Percentiles rank a stretch among this genome's conserved stretches.
phyloP scores from a whole-genome alignment of 352 stramenopile genomes.

The Phytophthora syringae region DNA sequence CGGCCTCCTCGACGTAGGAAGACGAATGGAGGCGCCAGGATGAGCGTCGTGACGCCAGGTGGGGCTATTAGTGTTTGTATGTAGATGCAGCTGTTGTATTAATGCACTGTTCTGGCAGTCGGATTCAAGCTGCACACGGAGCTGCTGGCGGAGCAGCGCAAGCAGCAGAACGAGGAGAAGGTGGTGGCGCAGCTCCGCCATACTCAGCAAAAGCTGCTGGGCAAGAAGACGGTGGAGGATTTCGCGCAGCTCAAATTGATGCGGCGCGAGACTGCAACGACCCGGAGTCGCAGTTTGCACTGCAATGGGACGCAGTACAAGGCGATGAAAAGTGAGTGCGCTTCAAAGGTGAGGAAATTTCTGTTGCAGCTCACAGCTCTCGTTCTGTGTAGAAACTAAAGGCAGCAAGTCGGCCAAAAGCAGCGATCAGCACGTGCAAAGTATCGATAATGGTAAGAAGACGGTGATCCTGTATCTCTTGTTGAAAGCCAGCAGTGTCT shows the following conservation, averaged over 20 bases:
- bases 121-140: constrained; percentile 36
- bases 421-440: not conserved
- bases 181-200: constrained; percentile 38
- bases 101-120: not conserved
- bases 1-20: not conserved
- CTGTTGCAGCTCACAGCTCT: too few species aligned
- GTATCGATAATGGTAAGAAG: constrained; percentile 4
- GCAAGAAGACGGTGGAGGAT: constrained; percentile 62
- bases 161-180: constrained; percentile 32
- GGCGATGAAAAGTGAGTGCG: constrained; percentile 8
- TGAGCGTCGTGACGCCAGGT: constrained; percentile 18
- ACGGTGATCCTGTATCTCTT: not conserved
- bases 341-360: not conserved
- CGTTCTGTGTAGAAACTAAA: not conserved
- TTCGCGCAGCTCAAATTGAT: constrained; percentile 54
- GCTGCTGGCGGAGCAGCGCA: constrained; percentile 23
- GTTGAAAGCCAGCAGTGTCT: not conserved
- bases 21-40: not conserved
- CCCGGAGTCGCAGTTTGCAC: constrained; percentile 50
- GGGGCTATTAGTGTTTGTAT: not conserved
- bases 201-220: constrained; percentile 49
- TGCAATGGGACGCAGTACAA: constrained; percentile 40
- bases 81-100: not conserved
- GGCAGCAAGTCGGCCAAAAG: not conserved
- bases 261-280: constrained; percentile 37